These are phyloP conservation scores for Leccinum glutinopallens DNA, from an alignment of 1,284 basidiomycete genomes.

Conservation along the genomic window DNA sequence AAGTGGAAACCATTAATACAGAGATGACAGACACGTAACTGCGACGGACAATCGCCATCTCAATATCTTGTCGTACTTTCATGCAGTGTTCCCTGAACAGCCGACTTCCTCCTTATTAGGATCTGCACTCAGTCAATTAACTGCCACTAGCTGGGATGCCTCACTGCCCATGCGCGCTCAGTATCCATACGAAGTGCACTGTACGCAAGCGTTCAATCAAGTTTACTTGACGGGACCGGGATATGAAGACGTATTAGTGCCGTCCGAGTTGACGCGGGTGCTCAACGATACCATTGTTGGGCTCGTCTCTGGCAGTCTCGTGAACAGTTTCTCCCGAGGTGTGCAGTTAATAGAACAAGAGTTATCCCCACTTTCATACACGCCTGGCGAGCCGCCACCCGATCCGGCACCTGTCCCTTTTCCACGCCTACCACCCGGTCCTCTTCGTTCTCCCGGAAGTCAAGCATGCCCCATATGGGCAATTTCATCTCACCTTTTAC, in stretches of 20 bases:
- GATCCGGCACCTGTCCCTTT: conserved; percentile 65
- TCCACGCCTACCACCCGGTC: conserved; percentile 57
- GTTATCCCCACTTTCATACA: conserved; percentile 50
- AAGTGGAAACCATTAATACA: conserved; percentile 29
- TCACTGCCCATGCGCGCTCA: conserved; percentile 65
- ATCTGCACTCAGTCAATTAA: conserved; percentile 33
- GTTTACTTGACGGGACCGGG: conserved; percentile 72
- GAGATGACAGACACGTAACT: conserved; percentile 45
- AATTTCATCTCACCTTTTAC: conserved; percentile 89
- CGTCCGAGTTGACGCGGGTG: conserved; percentile 65
- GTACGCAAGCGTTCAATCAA: conserved; percentile 54
- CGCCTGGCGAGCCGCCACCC: conserved; percentile 53
- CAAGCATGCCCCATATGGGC: conserved; percentile 86
- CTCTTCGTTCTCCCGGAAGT: conserved; percentile 54
- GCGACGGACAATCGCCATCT: conserved; percentile 77
- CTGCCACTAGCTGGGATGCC: conserved; percentile 66
- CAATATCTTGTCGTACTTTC: conserved; percentile 81
- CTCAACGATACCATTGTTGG: conserved; percentile 85
- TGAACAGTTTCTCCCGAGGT: background rate
- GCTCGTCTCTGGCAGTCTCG: conserved; percentile 46
- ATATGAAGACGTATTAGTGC: conserved; percentile 67
- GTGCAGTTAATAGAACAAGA: conserved; percentile 5
- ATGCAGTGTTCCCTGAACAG: conserved; percentile 54
- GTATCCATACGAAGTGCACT: conserved; percentile 70
- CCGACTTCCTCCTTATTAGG: conserved; percentile 9